Conservation (phyloP, 176 grass and related monocot genomes). For the Themeda triandra region DNA sequence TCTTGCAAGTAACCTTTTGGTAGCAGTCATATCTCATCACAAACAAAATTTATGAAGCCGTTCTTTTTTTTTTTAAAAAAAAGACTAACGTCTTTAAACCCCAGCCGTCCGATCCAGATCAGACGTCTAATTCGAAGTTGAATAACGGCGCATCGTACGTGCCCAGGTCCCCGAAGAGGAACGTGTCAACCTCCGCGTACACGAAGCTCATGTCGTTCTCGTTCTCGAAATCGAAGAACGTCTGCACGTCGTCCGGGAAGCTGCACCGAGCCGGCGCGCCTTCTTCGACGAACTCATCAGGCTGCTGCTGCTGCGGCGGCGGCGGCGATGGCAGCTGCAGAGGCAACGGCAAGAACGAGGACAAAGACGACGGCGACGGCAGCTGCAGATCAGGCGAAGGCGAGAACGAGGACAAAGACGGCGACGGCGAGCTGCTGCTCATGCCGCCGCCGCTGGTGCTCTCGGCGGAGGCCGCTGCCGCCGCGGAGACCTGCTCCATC, state of each 20-base stretch:
- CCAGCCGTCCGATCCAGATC: neutral
- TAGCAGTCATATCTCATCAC: neutral
- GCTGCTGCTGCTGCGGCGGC: neutral
- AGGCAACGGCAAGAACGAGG: neutral
- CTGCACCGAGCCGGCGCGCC: constrained; percentile 6
- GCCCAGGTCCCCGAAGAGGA: constrained; percentile 54
- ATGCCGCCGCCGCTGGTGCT: neutral
- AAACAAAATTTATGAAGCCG: neutral
- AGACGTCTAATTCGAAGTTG: constrained; percentile 39
- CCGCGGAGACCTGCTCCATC: constrained; percentile 25
- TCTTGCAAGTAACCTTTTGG: neutral
- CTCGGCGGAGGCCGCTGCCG: neutral
- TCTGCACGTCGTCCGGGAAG: constrained; percentile 79
- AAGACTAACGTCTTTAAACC: neutral
- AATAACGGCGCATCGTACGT: constrained; percentile 59
- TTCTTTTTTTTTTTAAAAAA: too few relatives aligned
- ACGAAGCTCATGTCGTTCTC: neutral
- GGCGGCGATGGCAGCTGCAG: neutral
- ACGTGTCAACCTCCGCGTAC: constrained; percentile 39
- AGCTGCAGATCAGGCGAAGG: neutral
- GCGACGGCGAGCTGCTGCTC: neutral
- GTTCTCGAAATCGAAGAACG: constrained; percentile 64
- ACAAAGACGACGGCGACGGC: neutral
- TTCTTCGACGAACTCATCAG: neutral
- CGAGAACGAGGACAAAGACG: neutral